Evolutionary conservation across 306 rosid genomes (phyloP).

Genomic region (Lathyrus tuberosus): DNA sequence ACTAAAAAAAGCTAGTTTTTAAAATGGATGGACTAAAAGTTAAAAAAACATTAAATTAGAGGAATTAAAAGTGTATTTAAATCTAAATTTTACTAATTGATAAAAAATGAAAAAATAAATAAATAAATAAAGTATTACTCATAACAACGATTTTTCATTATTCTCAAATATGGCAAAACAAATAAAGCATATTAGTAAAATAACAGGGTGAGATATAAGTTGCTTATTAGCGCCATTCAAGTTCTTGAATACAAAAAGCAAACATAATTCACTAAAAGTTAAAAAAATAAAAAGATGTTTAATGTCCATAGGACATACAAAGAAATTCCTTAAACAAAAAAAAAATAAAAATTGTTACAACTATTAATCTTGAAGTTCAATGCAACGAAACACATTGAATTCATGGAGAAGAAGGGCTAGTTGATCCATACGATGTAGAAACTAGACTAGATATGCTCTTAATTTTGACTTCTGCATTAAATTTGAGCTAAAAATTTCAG

Average conservation of each 20-base stretch:
- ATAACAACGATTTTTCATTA: neutral
- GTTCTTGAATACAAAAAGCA: too few species aligned
- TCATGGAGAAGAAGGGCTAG: conserved; percentile 47
- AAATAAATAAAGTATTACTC: neutral
- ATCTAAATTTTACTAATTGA: too few species aligned
- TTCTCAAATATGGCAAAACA: conserved; percentile 24
- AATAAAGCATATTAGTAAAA: too few species aligned
- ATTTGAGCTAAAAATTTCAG: neutral
- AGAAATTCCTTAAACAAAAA: neutral
- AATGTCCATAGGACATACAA: neutral
- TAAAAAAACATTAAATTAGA: too few species aligned
- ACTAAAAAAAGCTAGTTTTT: too few species aligned
- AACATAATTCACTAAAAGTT: conserved; percentile 12
- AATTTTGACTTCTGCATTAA: conserved; percentile 45
- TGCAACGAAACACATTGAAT: conserved; percentile 9
- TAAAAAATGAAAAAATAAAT: too few species aligned
- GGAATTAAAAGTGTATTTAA: too few species aligned
- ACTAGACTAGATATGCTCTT: conserved; percentile 50
- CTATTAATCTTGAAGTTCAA: too few species aligned
- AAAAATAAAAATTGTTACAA: neutral
- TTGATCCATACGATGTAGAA: neutral
- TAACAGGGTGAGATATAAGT: neutral
- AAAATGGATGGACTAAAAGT: too few species aligned
- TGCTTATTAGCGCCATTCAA: conserved; percentile 17
- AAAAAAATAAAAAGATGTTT: neutral